Evolutionary conservation across 345 rosid species (phyloP).

Genomic region (Corchorus olitorius): DNA sequence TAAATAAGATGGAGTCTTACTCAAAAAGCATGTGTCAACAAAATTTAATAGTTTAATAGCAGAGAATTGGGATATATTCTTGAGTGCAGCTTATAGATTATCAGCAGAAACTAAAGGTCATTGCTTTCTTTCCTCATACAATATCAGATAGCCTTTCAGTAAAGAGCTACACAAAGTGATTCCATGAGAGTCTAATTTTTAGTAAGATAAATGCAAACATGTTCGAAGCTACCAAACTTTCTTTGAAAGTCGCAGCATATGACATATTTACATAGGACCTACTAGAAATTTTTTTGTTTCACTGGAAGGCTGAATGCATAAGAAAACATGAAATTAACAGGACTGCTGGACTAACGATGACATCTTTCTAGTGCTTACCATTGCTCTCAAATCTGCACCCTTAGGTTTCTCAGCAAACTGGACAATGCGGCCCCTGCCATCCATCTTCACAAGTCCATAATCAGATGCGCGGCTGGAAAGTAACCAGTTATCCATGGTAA

Average conservation of each 20-base stretch:
- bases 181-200: background rate
- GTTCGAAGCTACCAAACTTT: background rate
- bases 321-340: background rate
- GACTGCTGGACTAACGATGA: background rate
- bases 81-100: background rate
- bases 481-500: background rate
- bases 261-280: background rate
- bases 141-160: background rate
- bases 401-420: conserved; percentile 88
- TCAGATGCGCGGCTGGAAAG: conserved; percentile 84
- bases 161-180: background rate
- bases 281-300: background rate
- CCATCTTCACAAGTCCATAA: conserved; percentile 84
- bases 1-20: background rate
- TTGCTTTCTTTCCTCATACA: background rate
- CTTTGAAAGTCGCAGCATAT: background rate
- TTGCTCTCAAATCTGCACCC: conserved; percentile 70
- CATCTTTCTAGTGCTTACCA: conserved; percentile 53
- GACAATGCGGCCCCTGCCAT: conserved; percentile 60
- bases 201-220: background rate
- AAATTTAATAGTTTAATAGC: background rate
- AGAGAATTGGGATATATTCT: background rate
- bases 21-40: background rate
- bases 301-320: background rate
- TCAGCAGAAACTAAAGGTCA: background rate